Base-by-base conservation (phyloP, 2,329 filamentous ascomycete genomes). In the Microsporum canis region DNA sequence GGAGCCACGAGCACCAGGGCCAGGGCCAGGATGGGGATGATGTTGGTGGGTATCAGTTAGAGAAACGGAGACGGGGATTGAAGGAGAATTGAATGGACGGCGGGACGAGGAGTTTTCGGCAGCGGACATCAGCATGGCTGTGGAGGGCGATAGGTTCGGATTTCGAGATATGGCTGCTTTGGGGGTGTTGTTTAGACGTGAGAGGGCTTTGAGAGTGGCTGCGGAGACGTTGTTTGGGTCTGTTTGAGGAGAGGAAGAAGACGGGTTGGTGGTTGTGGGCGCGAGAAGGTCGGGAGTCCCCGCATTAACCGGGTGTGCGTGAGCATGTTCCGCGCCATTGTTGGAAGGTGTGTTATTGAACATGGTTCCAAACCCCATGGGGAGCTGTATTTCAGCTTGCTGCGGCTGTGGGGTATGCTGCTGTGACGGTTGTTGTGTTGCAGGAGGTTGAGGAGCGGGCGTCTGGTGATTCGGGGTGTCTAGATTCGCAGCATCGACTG, bases 351-450 rank as follows among this genome's bases (percentile, higher is more conserved):
- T 27, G 29, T 45, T 31, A 12, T 43, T 47, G 57, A 75, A 76
- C 71, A 76, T 74, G 8, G 68, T 72, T 36, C 74, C 73, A 59
- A 73, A 76, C 0, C 73, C 73, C 14, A 72, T 71, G 1, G 73
- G 73, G 29, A 75, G 60, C 36, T 68, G 69, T 43, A 71, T 66
- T 6, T 66, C 63, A 17, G 62, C 51, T n/a, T 61, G 27, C 10
- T 55, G 60, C 47, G 34, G 47, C 41, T 57, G 55, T 7, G 49
- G 49, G 7, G 34, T 39, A 39, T 57, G 55, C 14, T 57, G 55
- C 34, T 41, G 55, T 57, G 47, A 27, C 41, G 10, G 56, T 12
- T 63, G 60, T 60, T 62, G 63, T 29, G 60, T 43, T 10, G 43
- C 23, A 27, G 31, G 23, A n/a, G 49, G 51, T n/a, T 36, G 62